These are phyloP conservation scores for Ballota nigra DNA, from an alignment of 257 asterid genomes.

Conservation along the genomic window DNA sequence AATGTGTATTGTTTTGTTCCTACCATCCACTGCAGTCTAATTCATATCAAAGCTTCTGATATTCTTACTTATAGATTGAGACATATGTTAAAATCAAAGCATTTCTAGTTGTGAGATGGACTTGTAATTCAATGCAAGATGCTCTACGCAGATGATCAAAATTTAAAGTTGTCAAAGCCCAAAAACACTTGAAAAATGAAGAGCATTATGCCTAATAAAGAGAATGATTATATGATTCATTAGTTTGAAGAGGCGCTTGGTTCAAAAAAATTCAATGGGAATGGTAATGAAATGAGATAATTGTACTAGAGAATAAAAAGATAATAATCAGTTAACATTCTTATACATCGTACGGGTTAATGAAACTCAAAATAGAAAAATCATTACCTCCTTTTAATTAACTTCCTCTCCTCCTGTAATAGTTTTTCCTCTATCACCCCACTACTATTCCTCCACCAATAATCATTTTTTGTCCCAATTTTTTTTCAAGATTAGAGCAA, in stretches of 20 bases:
- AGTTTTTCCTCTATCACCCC: not conserved
- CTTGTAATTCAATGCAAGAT: not conserved
- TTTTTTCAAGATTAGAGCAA: not conserved
- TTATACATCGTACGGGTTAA: not conserved
- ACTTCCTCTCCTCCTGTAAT: not conserved
- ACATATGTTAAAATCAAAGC: not conserved
- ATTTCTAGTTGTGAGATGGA: not conserved
- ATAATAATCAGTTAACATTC: not conserved
- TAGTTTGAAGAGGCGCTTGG: not conserved
- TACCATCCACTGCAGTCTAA: not conserved
- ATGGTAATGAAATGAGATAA: not conserved
- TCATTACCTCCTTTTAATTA: not conserved
- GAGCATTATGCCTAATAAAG: not conserved
- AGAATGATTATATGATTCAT: not conserved
- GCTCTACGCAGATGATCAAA: not conserved
- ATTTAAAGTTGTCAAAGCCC: not conserved
- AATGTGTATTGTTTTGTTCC: too few species aligned
- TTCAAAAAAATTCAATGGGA: not conserved
- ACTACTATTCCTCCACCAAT: not conserved
- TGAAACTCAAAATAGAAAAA: not conserved
- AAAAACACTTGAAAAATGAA: not conserved
- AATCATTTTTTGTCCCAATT: not conserved
- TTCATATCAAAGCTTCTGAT: not conserved
- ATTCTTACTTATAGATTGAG: constrained; percentile 4
- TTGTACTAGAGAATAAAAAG: not conserved